These are phyloP conservation scores for Populus pruinosa DNA, from an alignment of 345 rosid genomes.

Conservation along the genomic window DNA sequence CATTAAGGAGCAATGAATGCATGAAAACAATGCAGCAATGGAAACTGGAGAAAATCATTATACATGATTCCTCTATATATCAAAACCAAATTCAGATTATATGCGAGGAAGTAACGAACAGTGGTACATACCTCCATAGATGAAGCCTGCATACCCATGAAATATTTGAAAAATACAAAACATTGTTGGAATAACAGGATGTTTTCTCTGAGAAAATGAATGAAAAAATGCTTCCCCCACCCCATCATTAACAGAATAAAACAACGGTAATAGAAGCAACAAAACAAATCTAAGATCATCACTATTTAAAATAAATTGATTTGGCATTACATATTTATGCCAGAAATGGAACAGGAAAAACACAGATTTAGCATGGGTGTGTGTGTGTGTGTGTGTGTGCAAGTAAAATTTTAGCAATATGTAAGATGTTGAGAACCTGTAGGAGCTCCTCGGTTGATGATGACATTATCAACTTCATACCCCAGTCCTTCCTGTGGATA, in stretches of 20 bases:
- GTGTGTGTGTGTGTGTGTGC: not conserved
- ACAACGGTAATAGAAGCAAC: not conserved
- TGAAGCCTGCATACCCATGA: not conserved
- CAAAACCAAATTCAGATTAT: too few relatives aligned
- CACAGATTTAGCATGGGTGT: not conserved
- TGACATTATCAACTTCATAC: conserved; percentile 48
- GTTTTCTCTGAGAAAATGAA: not conserved
- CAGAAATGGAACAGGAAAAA: not conserved
- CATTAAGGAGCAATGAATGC: not conserved
- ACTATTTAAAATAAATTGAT: not conserved
- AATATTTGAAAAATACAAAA: not conserved
- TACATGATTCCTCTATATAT: not conserved
- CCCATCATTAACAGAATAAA: not conserved
- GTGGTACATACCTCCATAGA: not conserved
- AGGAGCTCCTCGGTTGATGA: conserved; percentile 63
- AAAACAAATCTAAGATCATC: not conserved
- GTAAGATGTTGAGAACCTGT: conserved; percentile 48
- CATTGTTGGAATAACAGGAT: not conserved
- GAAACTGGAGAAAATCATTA: not conserved
- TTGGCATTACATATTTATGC: not conserved
- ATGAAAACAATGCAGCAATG: not conserved
- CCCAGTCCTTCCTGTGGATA: conserved; percentile 52
- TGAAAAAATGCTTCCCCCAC: not conserved
- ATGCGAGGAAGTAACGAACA: too few relatives aligned
- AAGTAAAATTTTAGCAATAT: not conserved